Evolutionary conservation across 2,329 filamentous ascomycete species (phyloP).

Genomic region (Neoascochyta sp.): DNA sequence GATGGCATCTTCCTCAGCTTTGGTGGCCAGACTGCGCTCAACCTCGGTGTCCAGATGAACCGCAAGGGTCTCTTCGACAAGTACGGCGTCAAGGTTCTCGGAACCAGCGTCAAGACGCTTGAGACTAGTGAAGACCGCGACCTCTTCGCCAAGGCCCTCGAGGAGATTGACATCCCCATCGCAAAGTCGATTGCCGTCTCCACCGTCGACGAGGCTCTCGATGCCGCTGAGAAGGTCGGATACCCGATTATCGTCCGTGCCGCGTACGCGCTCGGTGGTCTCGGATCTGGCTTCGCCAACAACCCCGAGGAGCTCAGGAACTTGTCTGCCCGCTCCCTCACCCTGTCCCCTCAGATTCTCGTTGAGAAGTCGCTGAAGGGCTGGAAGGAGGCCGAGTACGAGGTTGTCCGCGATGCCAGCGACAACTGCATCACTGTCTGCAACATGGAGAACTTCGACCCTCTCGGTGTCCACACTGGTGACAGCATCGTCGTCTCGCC

Average conservation of each 20-base stretch:
- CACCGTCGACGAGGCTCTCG: conserved; percentile 86
- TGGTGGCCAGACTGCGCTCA: conserved; percentile 94
- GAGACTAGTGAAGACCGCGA: conserved; percentile 96
- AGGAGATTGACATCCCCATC: conserved; percentile 96
- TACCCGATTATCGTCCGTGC: conserved; percentile 98
- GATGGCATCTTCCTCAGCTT: conserved; percentile 98
- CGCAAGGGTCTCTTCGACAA: conserved; percentile 92
- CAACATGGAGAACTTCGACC: conserved; percentile 99
- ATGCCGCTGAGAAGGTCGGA: conserved; percentile 79
- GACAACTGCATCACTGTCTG: conserved; percentile 99
- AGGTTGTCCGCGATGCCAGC: conserved; percentile 92
- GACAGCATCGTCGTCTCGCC: conserved; percentile 98
- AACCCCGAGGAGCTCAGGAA: conserved; percentile 92
- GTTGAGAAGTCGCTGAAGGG: conserved; percentile 98
- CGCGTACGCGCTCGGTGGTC: conserved; percentile 90
- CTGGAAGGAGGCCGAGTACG: conserved; percentile 99
- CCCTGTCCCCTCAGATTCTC: conserved; percentile 90
- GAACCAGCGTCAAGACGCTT: conserved; percentile 89
- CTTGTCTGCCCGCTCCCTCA: conserved; percentile 86
- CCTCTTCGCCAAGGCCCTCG: conserved; percentile 89
- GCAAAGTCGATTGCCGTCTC: conserved; percentile 91
- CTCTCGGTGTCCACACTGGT: conserved; percentile 94
- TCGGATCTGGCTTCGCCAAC: conserved; percentile 93
- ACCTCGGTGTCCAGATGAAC: conserved; percentile 96
- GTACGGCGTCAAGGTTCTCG: conserved; percentile 91